Percentiles rank a stretch among this genome's conserved stretches.
These are phyloP conservation scores for Leccinum broughii DNA, from an alignment of 768 basidiomycete species.

Conservation along the genomic window DNA sequence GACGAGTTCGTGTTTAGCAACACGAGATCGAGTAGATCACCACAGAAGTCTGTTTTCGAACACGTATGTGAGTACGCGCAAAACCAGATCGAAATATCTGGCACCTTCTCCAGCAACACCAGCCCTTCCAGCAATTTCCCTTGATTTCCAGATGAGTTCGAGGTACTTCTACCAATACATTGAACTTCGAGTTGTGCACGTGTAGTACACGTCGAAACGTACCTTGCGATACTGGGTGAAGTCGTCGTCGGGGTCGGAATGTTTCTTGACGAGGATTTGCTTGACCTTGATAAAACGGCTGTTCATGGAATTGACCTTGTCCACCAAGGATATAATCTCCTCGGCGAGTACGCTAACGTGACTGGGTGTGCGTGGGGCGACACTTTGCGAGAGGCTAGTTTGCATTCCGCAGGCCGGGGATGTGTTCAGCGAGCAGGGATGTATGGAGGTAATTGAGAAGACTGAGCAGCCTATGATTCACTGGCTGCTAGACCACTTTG, in stretches of 20 bases:
- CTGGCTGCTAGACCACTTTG: too few relatives aligned
- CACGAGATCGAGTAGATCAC: not conserved
- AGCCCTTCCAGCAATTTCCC: not conserved
- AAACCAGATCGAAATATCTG: not conserved
- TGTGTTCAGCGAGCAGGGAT: not conserved
- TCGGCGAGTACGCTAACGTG: not conserved
- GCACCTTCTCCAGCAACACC: not conserved
- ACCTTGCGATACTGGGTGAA: not conserved
- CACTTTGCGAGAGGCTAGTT: not conserved
- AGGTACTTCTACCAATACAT: not conserved
- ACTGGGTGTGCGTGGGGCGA: not conserved
- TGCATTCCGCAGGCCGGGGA: not conserved
- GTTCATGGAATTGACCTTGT: not conserved
- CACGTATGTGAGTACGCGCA: not conserved
- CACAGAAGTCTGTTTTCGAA: not conserved
- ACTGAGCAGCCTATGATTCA: too few relatives aligned
- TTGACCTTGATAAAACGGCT: not conserved
- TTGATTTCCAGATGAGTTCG: not conserved
- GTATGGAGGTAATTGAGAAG: too few relatives aligned
- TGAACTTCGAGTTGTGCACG: not conserved
- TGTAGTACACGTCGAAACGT: not conserved
- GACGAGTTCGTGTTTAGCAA: not conserved
- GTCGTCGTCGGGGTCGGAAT: not conserved
- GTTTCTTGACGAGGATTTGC: not conserved
- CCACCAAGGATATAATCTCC: not conserved